These are phyloP conservation scores for Candida glucosophila DNA, from an alignment of 1,139 yeast genomes.

Conservation along the genomic window DNA sequence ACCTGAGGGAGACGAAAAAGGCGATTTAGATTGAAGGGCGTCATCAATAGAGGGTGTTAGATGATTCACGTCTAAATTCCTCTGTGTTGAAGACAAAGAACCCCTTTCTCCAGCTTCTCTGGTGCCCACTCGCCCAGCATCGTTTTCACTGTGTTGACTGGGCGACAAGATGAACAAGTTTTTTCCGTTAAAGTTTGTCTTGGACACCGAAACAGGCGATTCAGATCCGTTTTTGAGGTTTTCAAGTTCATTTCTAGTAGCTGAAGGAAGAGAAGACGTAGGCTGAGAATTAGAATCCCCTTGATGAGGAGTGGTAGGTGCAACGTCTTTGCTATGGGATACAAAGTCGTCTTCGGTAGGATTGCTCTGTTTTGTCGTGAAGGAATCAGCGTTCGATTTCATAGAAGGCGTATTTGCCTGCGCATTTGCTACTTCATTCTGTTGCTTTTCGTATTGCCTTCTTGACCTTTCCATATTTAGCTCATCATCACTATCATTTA, in stretches of 20 bases:
- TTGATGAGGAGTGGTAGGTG: constrained; percentile 6
- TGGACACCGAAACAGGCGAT: constrained; percentile 3
- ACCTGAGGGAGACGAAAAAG: constrained; percentile 35
- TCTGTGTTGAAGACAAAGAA: too few relatives aligned
- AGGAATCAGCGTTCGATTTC: too few relatives aligned
- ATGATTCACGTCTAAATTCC: too few relatives aligned
- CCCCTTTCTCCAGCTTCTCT: too few relatives aligned
- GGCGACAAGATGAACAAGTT: constrained; percentile 35
- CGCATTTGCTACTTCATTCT: constrained; percentile 1
- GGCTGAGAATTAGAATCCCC: constrained; percentile 15
- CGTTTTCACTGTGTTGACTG: constrained; percentile 28
- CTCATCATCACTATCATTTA: constrained; percentile 34
- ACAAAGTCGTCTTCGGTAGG: not conserved
- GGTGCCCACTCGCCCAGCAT: constrained; percentile 16
- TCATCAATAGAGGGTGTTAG: constrained; percentile 9
- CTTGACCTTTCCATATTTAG: constrained; percentile 4
- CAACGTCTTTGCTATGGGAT: constrained; percentile 4
- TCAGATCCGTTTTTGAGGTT: constrained; percentile 1
- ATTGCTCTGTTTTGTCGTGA: too few relatives aligned
- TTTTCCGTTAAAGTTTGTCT: constrained; percentile 14
- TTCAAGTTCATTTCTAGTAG: too few relatives aligned
- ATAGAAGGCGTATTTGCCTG: constrained; percentile 5
- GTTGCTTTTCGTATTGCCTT: constrained; percentile 4
- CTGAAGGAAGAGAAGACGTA: constrained; percentile 1
- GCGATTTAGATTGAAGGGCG: constrained; percentile 15